Conservation (phyloP, 2,329 filamentous ascomycete genomes). For the Epichloe sylvatica region DNA sequence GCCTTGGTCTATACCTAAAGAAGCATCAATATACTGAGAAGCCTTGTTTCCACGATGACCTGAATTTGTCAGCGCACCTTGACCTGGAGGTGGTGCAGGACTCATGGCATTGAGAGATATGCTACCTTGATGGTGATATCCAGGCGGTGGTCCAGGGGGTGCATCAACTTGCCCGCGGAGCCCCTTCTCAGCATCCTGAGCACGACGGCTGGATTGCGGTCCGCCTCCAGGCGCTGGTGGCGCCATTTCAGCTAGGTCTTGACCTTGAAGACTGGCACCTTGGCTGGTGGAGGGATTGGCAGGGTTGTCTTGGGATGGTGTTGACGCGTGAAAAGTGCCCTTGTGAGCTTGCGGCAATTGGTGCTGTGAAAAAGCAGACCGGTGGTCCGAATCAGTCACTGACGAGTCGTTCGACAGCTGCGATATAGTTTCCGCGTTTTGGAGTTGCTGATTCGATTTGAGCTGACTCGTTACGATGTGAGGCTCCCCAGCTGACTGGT, state of each 20-base stretch:
- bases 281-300: neutral
- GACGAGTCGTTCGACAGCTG: slow-evolving; percentile 50
- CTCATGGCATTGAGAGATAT: slow-evolving; percentile 28
- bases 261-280: slow-evolving; percentile 6
- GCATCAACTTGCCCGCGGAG: slow-evolving; percentile 29
- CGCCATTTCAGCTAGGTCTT: slow-evolving; percentile 31
- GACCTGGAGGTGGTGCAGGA: slow-evolving; percentile 25
- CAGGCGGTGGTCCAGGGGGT: slow-evolving; percentile 34
- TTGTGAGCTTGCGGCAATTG: slow-evolving; percentile 31
- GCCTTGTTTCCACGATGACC: slow-evolving; percentile 27
- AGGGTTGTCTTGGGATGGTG: slow-evolving; percentile 20
- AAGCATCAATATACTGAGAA: slow-evolving; percentile 29
- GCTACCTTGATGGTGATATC: slow-evolving; percentile 40
- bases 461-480: slow-evolving; percentile 23
- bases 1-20: slow-evolving; percentile 29
- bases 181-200: slow-evolving; percentile 35
- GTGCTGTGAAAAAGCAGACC: slow-evolving; percentile 28
- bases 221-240: slow-evolving; percentile 27
- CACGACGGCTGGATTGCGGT: slow-evolving; percentile 30
- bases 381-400: slow-evolving; percentile 33
- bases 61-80: slow-evolving; percentile 16
- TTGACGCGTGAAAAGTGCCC: slow-evolving; percentile 23
- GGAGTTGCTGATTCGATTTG: slow-evolving; percentile 19
- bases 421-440: slow-evolving; percentile 46
- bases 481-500: slow-evolving; percentile 24